Base-by-base conservation (phyloP, 2,329 filamentous ascomycete genomes). In the Penicillium sp. region DNA sequence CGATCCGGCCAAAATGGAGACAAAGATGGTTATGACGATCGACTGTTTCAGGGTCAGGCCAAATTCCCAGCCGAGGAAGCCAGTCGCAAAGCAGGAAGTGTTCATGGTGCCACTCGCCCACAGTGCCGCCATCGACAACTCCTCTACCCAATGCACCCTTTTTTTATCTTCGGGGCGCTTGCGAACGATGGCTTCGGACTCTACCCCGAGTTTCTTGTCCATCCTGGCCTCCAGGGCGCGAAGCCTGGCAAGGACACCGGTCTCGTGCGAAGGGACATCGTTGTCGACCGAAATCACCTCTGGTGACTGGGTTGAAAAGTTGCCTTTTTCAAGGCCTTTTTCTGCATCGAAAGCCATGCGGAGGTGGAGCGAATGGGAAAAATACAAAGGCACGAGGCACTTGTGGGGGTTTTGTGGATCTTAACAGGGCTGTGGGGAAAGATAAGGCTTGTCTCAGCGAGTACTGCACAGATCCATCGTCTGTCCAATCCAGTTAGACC, bases 31-130 rank as follows among this genome's bases (percentile, higher is more conserved):
- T 46, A 79, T 74, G 48, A 72, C 55, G 44, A 81, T 71, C 14
- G 70, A 67, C 56, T 78, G 75, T 41, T 65, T 64, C 25, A 81
- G 62, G 35, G 71, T 73, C 22, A 81, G 62, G 6, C 77, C 78
- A 30, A 81, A 71, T 54, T 79, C 71, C 67, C 70, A 73, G 7
- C 79, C 79, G 44, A 81, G 63, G 50, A 81, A 79, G 9, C 79
- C 79, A 0, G 77, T 79, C 2, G 76, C 70, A 51, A 81, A 80
- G 60, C 77, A 81, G 33, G 72, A 75, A 24, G 76, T 71, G 61
- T 81, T 80, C 73, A 80, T 76, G 1, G 76, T 80, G 9, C 73
- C 75, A 40, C 72, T 76, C 18, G 79, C 77, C 79, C 79, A 81
- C 50, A 81, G 68, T 51, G 79, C 63, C 10, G 76, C 78, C 79